Base-by-base conservation (phyloP, 129 eudicot genomes). In the Chrysanthemum makinoi region DNA sequence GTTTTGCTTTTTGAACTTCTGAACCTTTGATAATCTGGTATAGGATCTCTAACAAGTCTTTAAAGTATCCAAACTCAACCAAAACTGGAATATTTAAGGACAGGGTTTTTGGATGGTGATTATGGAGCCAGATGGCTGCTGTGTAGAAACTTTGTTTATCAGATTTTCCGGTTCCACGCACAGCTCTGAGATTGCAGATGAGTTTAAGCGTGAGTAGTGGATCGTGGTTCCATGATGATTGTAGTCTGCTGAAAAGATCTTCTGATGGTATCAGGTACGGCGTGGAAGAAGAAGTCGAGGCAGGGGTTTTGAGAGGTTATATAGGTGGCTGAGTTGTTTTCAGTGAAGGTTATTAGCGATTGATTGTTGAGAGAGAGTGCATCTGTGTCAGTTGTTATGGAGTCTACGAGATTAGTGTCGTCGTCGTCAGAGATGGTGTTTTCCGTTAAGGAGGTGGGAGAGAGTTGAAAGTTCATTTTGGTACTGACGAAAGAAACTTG, bases 231-330 rank as follows among this genome's bases (percentile, higher is more conserved):
- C 46, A 39, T 1, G 46, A 39, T 39, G 46, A 39, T 7, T 70
- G 48, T 3, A 84, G 56, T 15, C 72, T 72, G 33, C 2, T 8
- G 67, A 79, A 62, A 2, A 84, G 75, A 46, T 69, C 22, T 14
- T 72, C 22, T 6, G 76, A 49, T 22, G 79, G 88, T 76, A 63
- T 77, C 58, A 3, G 88, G 88, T 35, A 77, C 78, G 49, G 70
- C 69, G 44, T 77, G 83, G 58, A 80, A 84, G 83, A 84, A 84
- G 61, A 80, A 74, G 55, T 84, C 85, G 8, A 75, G 78, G 59
- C 81, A 43, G 73, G 6, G 46, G 46, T 39, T 39, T 39, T 39
- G 46, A 39, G 46, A 39, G 46, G 46, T 39, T 39, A 39, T 39
- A 39, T 39, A 39, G 46, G 82, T 77, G 55, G 82, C 57, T 52